Base-by-base conservation (phyloP, 805 yeast genomes). In the Suhomyces pyralidae region DNA sequence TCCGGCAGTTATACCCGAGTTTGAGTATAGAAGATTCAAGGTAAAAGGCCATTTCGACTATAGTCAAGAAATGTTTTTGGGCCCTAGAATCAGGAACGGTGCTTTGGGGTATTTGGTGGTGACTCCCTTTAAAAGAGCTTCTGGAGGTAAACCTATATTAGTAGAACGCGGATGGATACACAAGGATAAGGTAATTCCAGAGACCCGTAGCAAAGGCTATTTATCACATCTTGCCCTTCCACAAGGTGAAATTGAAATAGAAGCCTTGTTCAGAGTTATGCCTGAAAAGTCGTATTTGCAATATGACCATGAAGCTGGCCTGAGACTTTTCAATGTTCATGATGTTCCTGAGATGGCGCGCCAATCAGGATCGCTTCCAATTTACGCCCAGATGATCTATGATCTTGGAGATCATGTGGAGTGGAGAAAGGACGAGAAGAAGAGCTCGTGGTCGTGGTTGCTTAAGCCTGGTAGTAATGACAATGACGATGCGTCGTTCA, bases 141-240 rank as follows among this genome's bases (percentile, higher is more conserved):
- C 82, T 55, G 88, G 90, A 22, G 94, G 91, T 1, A 81, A 85
- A 46, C 92, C 88, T 50, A 74, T 94, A 15, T 73, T 94, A 50
- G 80, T 94, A 26, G 96, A 90, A 66, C 81, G 99, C 58, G 99
- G 99, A 14, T 94, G 97, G 96, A 83, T 94, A 45, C 73, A 82
- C 24, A 90, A 87, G 58, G 88, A 83, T 12, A 82, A 82, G 55
- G 81, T 82, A 51, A 68, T 70, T 66, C 96, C 76, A 54, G 77
- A 52, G 58, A 76, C 58, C 60, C 88, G 82, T 53, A 70, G 70
- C 10, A 53, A 61, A 15, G 77, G 76, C 7, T 74, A 75, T 56
- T 76, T 92, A 52, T 79, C 81, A 20, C 90, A 88, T 65, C 73
- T 88, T 54, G 84, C 96, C 1, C 64, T 86, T 53, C 96, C 96